Evolutionary conservation across 352 stramenopile species (phyloP), one percentile per base, ranked within the genome.

Genomic region (Phytophthora podocarpi): DNA sequence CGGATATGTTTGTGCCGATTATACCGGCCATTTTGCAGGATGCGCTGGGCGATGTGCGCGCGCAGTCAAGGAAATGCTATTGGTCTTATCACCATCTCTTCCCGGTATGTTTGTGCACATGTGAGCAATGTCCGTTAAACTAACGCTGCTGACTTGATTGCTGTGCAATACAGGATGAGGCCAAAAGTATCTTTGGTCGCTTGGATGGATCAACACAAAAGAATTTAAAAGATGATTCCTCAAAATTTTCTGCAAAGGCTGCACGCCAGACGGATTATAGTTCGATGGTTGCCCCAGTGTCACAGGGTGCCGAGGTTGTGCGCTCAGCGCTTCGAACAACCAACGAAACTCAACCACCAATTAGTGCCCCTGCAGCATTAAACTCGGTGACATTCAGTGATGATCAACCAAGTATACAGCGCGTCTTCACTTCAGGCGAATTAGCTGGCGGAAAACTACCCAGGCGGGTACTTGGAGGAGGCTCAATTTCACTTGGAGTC

Each of bases 41-140:
- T 36, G 86, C 86, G 5, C 56, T 91, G 5, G 74, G 60, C 10
- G 84, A 95, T 46, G 86, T 93, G n/a, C 84, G 86, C 5, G 78
- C 79, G 4, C 78, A 90, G 40, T 80, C 84, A 24, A 74, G 86
- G 55, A 91, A 91, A 43, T 93, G 82, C 30, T 95, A 83, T 46
- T 95, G 86, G 86, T 74, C 80, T 12, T 82, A 87, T 40, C 81
- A 93, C 34, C 32, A 80, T 21, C 50, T 91, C 5, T 95, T 93
- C 28, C 64, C 78, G 23, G 82, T 88, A 64, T 12, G 49, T 60
- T 11, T n/a, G 20, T 20, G 13, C 16, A 18, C 9, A 24, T 49
- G 10, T 28, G 11, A 15, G 16, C 18, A 46, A 24, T 37, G 10
- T 7, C 7, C 4, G 0, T 18, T 53, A 32, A 26, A 35, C 42